A percentile compares a stretch with the other conserved stretches of the same genome.
phyloP scores from a whole-genome alignment of 495 filamentous ascomycete genomes.

The Neurospora pannonica region DNA sequence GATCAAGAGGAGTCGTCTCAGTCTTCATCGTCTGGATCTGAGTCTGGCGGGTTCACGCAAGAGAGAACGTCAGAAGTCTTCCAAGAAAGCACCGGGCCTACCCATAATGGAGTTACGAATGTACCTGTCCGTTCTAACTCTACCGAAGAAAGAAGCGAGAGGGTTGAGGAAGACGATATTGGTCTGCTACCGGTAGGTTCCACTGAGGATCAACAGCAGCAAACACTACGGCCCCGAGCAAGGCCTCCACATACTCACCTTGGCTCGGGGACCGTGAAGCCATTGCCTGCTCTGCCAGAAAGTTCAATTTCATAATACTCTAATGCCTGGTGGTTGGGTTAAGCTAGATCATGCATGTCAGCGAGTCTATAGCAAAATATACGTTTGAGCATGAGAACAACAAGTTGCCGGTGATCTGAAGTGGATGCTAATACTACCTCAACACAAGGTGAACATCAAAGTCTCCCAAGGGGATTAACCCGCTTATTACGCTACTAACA shows the following conservation, averaged over 20 bases:
- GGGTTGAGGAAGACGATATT: neutral
- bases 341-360: neutral
- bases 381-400: neutral
- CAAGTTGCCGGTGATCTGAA: neutral
- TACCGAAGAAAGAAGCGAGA: neutral
- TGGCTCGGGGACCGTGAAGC: constrained; percentile 29
- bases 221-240: neutral
- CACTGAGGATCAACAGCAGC: neutral
- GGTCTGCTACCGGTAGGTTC: neutral
- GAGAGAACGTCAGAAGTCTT: neutral
- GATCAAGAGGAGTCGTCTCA: neutral
- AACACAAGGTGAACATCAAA: neutral
- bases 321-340: neutral
- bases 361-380: neutral
- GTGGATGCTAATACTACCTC: neutral
- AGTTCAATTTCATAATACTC: constrained; percentile 20
- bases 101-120: neutral
- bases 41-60: neutral
- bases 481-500: neutral
- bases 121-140: neutral
- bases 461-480: neutral
- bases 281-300: constrained; percentile 42
- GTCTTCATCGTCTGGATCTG: neutral
- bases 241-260: constrained; percentile 2
- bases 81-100: neutral